Base-by-base conservation (phyloP, 306 rosid species). In the Malus fusca region DNA sequence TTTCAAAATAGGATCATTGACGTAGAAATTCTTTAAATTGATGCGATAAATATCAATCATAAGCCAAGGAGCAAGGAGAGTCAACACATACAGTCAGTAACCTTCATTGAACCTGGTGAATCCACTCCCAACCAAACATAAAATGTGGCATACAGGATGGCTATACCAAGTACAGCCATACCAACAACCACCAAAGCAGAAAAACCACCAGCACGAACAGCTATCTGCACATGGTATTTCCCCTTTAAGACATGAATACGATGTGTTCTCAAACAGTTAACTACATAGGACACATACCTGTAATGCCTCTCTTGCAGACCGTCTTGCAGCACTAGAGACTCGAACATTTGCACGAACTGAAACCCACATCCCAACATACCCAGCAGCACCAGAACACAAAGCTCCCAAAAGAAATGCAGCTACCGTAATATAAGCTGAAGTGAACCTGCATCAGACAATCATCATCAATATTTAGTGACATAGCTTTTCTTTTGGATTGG, bases 291-390 rank as follows among this genome's bases (percentile, higher is more conserved):
- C 56, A 79, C 82, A 76, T 37, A 95, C 99, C 99, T 95, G 99
- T 88, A 95, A 81, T 65, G 99, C 97, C 88, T 95, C 99, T 81
- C 99, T 89, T 31, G 97, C 92, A 84, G 99, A 95, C 80, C 99
- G 90, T 65, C 99, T 90, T 3, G 99, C 99, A 75, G 97, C 97
- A 87, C 97, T 95, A 82, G 99, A 92, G 72, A 95, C 99, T 80
- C 99, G 84, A 70, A 95, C 99, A 84, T 95, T 95, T 71, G 99
- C 99, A 82, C 99, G 97, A 82, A 95, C 99, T 51, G 99, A 95
- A 51, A 95, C 99, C 99, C 99, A 95, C 97, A 95, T 95, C 64
- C 99, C 99, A 55, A 90, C 97, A 84, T 95, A 95, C 83, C 99
- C 99, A 21, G 99, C 97, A 85, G 86, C 55, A 82, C 97, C 99